Evolutionary conservation across 371 early-diverging fungal species (phyloP).

Genomic region (Mucor irregularis): DNA sequence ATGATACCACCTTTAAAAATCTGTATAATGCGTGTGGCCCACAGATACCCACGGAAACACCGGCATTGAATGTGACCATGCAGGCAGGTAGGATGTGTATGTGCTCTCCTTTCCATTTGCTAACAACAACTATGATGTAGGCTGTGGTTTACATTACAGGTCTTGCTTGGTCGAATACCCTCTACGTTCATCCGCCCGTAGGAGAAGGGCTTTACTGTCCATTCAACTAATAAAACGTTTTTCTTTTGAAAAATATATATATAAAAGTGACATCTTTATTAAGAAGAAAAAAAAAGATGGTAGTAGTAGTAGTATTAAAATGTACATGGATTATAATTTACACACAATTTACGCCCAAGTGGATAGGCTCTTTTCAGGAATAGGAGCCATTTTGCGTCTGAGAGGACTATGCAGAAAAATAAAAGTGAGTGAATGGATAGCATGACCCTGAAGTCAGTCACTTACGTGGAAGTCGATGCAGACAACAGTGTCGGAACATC

Average conservation of each 20-base stretch:
- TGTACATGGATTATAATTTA: not conserved
- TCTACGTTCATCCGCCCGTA: slow-evolving; percentile 5
- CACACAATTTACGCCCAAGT: not conserved
- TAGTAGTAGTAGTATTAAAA: not conserved
- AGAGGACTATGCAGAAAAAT: slow-evolving; percentile 9
- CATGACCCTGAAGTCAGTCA: no score
- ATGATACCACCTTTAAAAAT: slow-evolving; percentile 26
- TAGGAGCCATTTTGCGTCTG: slow-evolving; percentile 3
- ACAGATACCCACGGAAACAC: slow-evolving; percentile 22
- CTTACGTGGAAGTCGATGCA: slow-evolving; percentile 17
- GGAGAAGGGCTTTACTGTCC: slow-evolving; percentile 21
- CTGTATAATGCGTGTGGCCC: slow-evolving; percentile 34
- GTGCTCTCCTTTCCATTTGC: not conserved
- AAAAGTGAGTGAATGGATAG: no score
- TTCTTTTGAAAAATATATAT: not conserved
- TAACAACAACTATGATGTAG: slow-evolving; percentile 2
- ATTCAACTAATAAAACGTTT: slow-evolving; percentile 10
- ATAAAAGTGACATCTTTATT: not conserved
- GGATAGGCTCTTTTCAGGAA: slow-evolving; percentile 1
- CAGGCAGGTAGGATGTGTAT: slow-evolving; percentile 18
- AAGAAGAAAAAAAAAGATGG: not conserved
- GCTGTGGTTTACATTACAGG: slow-evolving; percentile 23
- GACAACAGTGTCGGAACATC: not conserved
- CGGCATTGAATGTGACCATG: slow-evolving; percentile 21
- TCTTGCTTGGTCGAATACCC: slow-evolving; percentile 11